Evolutionary conservation across 768 basidiomycete species (phyloP), one percentile per base, ranked within the genome.

Genomic region (Trametes sanguinea): DNA sequence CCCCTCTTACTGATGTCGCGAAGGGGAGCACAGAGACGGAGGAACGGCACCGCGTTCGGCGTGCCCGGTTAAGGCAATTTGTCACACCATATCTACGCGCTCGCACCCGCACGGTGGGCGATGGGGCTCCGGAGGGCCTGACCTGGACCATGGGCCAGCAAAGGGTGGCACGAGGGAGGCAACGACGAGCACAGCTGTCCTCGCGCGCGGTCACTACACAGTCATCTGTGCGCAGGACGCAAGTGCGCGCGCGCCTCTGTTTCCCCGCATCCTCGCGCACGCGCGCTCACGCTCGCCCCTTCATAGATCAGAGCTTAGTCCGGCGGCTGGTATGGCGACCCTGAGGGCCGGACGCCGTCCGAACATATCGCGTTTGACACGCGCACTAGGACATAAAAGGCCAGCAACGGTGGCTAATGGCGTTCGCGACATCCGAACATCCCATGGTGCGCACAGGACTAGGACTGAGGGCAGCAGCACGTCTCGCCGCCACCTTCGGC

Each of bases 71-170:
- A 11, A 53, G 61, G 61, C 4, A 57, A 53, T 46, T 45, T 35
- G 39, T 62, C 61, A 53, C 61, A 62, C 55, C 61, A 32, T 57
- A 57, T 57, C 51, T 61, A 44, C 30, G 35, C 42, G 42, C 54
- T 22, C 22, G 22, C 22, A 22, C 22, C 22, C 22, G 22, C 11
- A 40, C 40, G 27, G 33, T n/a, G 39, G 51, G 32, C 3, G 17
- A 11, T 30, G 17, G 30, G 37, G 22, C 22, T 22, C 22, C 57
- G 33, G 22, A 5, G 33, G 22, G 45, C 57, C 14, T 32, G 17
- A 32, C 14, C 9, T 51, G 29, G 30, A 22, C 35, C 35, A 39
- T 27, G 46, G 56, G 17, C 48, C 29, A 40, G 35, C 35, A 37
- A 6, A 11, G 11, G 22, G 22, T 22, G 22, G 22, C 22, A 22